Evolutionary conservation across 2,329 filamentous ascomycete genomes (phyloP), one percentile per base, ranked within the genome.

Genomic region (Arthrobotrys entomopaga): DNA sequence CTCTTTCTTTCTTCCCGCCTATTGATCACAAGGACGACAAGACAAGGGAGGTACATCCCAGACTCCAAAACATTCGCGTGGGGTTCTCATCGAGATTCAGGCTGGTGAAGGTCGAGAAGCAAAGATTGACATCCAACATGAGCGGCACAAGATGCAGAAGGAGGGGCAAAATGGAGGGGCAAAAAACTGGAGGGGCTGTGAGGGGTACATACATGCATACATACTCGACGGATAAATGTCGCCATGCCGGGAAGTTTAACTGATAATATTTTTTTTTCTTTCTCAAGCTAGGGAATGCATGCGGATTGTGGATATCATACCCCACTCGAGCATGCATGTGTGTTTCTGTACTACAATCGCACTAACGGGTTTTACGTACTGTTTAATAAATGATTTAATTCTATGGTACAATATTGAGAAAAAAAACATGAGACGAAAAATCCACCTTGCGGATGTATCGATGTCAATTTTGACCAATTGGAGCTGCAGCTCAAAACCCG

Each of bases 21-120:
- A 49, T 63, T 52, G 49, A 64, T 70, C 65, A 70, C 65, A 57
- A 64, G 65, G 65, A 63, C 42, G 46, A 34, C 42, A 57, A 58
- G 38, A 7, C 49, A 69, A 57, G 65, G 50, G 46, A 60, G 34
- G 26, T 34, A 34, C 29, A 34, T 34, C 29, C 29, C 29, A 34
- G 29, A 10, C 6, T 10, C 6, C 29, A 43, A 26, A 22, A 19
- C 48, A 43, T 24, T 38, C 26, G 64, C 48, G 57, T 63, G 65
- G 56, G 56, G 49, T 40, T 29, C 15, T 43, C 8, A 26, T 57
- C 16, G 42, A 19, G 42, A 46, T 46, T 46, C 16, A 19, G 42
- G 42, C 42, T 19, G 8, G n/a, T 46, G 42, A 46, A 46, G 6
- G 42, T 46, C 11, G 42, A 46, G 42, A 46, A 46, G 13, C 11